Evolutionary conservation across 352 stramenopile species (phyloP), one percentile per base, ranked within the genome.

Genomic region (Lagenidium giganteum): DNA sequence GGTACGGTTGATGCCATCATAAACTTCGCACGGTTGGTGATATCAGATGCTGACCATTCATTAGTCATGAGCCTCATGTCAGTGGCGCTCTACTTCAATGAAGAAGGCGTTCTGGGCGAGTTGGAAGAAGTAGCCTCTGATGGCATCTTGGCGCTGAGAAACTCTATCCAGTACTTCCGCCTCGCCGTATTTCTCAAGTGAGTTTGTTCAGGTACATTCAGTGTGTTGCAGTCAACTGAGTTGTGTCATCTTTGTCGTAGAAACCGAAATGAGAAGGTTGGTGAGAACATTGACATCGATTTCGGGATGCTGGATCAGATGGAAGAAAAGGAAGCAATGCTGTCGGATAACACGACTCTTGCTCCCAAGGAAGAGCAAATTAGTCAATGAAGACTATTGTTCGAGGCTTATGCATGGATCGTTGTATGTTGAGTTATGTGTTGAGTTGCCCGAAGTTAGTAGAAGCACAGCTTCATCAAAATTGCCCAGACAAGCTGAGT

Each of bases 391-490:
- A n/a, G n/a, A n/a, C n/a, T n/a, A n/a, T n/a, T n/a, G n/a, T n/a
- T n/a, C n/a, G n/a, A n/a, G n/a, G n/a, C n/a, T n/a, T n/a, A n/a
- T n/a, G n/a, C n/a, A n/a, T n/a, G n/a, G n/a, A n/a, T n/a, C n/a
- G 11, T 25, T 47, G 21, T 47, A 12, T 16, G 18, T 22, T 42
- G 43, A 23, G 38, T 41, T 25, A 16, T 28, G 25, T 30, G 24
- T 14, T 8, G 16, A 41, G 20, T 52, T 21, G 37, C 38, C 21
- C 21, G 24, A 33, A 28, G 31, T 66, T 81, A 94, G 51, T 90
- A 94, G 61, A 94, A 94, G 21, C 90, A 53, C 28, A 94, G 60
- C 58, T 94, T 94, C 67, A 94, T 81, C 34, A 89, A 50, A 40
- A 90, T 78, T 5, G 76, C 72, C 82, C 82, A 94, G 29, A 87